Conservation (phyloP, 176 grass and related monocot genomes). For the Eremochloa ophiuroides region DNA sequence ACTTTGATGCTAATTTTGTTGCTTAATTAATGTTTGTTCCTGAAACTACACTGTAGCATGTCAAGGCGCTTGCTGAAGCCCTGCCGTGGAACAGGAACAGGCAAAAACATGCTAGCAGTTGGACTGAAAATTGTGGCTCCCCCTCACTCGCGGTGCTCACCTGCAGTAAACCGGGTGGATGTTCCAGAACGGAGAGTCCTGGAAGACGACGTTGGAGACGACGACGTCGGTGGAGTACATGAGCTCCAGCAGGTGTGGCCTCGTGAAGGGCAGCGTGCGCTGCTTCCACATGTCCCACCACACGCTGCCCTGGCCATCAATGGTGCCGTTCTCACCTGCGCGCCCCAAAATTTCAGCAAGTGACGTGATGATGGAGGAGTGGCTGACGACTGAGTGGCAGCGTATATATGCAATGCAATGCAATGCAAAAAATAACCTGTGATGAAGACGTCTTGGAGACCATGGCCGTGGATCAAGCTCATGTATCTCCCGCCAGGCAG, state of each 20-base stretch:
- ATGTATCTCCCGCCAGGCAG: slow-evolving; percentile 71
- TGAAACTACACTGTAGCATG: background rate
- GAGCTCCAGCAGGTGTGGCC: slow-evolving; percentile 66
- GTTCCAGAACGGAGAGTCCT: slow-evolving; percentile 82
- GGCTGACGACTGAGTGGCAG: background rate
- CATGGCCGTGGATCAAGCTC: slow-evolving; percentile 70
- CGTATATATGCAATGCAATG: too few relatives aligned
- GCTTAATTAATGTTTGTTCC: background rate
- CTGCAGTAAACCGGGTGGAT: slow-evolving; percentile 85
- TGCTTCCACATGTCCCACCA: slow-evolving; percentile 93
- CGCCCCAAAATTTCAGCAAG: too few relatives aligned
- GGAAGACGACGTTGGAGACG: slow-evolving; percentile 67
- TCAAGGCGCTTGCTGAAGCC: background rate
- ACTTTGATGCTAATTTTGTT: background rate
- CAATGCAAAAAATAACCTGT: slow-evolving; percentile 45
- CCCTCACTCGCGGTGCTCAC: slow-evolving; percentile 13
- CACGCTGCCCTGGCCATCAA: slow-evolving; percentile 72
- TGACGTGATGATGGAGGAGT: too few relatives aligned
- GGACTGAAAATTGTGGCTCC: background rate
- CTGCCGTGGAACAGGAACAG: background rate
- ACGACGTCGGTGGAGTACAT: slow-evolving; percentile 64
- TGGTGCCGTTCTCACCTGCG: slow-evolving; percentile 81
- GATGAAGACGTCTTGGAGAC: slow-evolving; percentile 67
- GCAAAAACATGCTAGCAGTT: background rate
- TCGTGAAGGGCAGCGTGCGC: slow-evolving; percentile 59